Percentiles rank a stretch among this genome's conserved stretches.
phyloP scores from a whole-genome alignment of 176 grass and related monocot genomes.

The Ensete glaucum region DNA sequence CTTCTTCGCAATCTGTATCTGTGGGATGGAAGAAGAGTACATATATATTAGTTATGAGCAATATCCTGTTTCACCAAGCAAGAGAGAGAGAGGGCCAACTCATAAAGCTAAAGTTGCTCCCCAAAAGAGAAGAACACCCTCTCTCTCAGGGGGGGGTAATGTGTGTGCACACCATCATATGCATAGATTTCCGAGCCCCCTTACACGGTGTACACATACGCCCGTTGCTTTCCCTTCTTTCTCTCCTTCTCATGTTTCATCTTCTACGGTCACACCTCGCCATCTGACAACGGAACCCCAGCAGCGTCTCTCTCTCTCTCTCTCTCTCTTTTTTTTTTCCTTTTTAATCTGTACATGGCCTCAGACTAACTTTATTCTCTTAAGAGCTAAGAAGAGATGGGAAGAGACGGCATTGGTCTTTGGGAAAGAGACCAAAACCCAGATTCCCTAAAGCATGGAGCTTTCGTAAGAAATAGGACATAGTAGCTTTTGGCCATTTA shows the following conservation, averaged over 20 bases:
- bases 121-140: background rate
- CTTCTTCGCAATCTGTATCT: no score
- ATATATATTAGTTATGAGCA: no score
- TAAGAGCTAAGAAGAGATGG: background rate
- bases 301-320: background rate
- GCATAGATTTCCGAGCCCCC: constrained; percentile 11
- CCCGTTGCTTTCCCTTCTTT: background rate
- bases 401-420: constrained; percentile 12
- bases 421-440: constrained; percentile 8
- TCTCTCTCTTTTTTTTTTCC: background rate
- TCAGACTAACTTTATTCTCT: constrained; percentile 12
- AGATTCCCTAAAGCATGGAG: constrained; percentile 13
- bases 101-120: constrained; percentile 9
- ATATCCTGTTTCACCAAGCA: no score
- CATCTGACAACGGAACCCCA: background rate
- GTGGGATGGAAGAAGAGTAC: no score
- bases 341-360: constrained; percentile 14
- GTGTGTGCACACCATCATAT: background rate
- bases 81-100: background rate
- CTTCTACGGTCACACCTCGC: background rate
- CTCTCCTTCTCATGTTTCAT: background rate
- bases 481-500: background rate
- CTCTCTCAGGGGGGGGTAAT: background rate
- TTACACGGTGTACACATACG: no score
- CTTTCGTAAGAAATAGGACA: background rate